phyloP scores from a whole-genome alignment of 495 filamentous ascomycete genomes.

The Tuber microsphaerosporum region DNA sequence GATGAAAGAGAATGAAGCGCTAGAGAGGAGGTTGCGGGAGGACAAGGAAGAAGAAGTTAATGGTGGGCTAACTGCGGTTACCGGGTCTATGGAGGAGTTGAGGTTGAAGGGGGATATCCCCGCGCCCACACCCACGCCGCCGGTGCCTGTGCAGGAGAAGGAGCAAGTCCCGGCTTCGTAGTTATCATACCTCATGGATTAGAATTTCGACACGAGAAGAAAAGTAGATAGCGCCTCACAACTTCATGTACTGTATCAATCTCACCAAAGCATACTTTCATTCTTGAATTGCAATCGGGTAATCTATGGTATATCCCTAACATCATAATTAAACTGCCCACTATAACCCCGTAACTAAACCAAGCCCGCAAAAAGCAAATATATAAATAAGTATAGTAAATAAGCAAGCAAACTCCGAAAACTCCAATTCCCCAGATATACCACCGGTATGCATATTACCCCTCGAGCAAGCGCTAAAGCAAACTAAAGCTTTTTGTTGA shows the following conservation, averaged over 20 bases:
- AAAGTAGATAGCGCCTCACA: not conserved
- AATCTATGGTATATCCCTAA: not conserved
- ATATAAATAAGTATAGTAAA: not conserved
- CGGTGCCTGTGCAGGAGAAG: conserved; percentile 41
- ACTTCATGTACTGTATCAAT: not conserved
- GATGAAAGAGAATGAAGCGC: conserved; percentile 21
- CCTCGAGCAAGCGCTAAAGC: not conserved
- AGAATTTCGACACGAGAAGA: not conserved
- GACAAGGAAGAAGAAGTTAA: conserved; percentile 34
- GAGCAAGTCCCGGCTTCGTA: conserved; percentile 29
- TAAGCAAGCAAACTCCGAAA: not conserved
- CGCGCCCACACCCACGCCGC: not conserved
- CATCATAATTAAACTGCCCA: not conserved
- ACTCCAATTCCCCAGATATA: not conserved
- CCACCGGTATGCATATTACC: not conserved
- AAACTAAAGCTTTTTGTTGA: not conserved
- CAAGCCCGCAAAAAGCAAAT: not conserved
- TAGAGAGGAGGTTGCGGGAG: conserved; percentile 42
- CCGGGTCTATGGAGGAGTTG: conserved; percentile 45
- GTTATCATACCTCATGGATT: conserved; percentile 4
- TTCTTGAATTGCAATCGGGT: not conserved
- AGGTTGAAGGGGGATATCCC: conserved; percentile 26
- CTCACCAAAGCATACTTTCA: not conserved
- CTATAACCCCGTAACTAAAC: not conserved
- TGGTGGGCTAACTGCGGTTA: conserved; percentile 36